phyloP scores from a whole-genome alignment of 2,329 filamentous ascomycete species.

The Achaetomium macrosporum region DNA sequence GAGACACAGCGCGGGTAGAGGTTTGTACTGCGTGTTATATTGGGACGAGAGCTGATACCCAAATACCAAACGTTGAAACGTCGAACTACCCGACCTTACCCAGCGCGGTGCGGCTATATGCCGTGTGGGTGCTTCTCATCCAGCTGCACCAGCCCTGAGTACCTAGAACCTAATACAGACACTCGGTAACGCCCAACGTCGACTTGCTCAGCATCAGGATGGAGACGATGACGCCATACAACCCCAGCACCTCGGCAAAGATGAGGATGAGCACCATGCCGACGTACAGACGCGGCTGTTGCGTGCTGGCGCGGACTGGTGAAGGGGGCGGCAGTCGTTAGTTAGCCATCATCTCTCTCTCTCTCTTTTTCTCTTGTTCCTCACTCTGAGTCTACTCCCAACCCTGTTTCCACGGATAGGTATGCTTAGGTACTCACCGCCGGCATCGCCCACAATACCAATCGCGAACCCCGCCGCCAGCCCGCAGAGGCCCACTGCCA shows the following conservation, averaged over 20 bases:
- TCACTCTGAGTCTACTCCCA: too few relatives aligned
- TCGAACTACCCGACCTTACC: neutral
- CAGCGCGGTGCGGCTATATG: neutral
- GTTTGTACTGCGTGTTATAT: too few relatives aligned
- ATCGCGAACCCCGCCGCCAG: slow-evolving; percentile 81
- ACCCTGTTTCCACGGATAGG: too few relatives aligned
- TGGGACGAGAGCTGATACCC: slow-evolving; percentile 8
- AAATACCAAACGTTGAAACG: neutral
- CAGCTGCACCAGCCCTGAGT: neutral
- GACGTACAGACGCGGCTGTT: slow-evolving; percentile 82
- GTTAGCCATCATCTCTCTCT: neutral
- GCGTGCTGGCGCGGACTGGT: slow-evolving; percentile 72
- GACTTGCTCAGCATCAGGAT: slow-evolving; percentile 45
- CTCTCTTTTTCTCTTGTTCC: neutral
- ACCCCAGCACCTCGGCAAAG: slow-evolving; percentile 95
- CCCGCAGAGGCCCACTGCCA: slow-evolving; percentile 74
- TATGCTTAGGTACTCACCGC: slow-evolving; percentile 28
- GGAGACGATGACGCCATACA: slow-evolving; percentile 42
- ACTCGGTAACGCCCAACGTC: slow-evolving; percentile 34
- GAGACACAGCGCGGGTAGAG: too few relatives aligned
- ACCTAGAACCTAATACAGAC: slow-evolving; percentile 29
- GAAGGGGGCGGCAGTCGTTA: neutral
- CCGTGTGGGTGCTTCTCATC: too few relatives aligned
- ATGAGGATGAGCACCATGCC: slow-evolving; percentile 99
- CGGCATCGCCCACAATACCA: slow-evolving; percentile 81